phyloP scores from a whole-genome alignment of 1,139 yeast species.

The Debaryomyces sp. region DNA sequence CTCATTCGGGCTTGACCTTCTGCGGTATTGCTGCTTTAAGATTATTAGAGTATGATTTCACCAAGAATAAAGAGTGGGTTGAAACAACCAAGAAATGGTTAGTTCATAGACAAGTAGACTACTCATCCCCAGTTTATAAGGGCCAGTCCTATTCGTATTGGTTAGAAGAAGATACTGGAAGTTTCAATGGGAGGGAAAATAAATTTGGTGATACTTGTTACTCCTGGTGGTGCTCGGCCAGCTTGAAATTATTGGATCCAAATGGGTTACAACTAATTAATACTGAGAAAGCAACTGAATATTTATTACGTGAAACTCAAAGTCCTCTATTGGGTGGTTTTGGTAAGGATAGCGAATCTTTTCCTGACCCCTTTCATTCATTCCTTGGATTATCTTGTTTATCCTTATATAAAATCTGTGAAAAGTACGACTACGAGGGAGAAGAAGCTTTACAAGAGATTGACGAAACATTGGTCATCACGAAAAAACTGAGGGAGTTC shows the following conservation, averaged over 20 bases:
- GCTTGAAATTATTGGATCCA: constrained; percentile 47
- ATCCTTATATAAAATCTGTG: constrained; percentile 37
- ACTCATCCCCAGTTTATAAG: constrained; percentile 27
- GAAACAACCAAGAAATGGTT: constrained; percentile 56
- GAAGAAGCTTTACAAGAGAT: constrained; percentile 21
- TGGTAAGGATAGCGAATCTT: constrained; percentile 60
- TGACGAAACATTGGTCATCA: constrained; percentile 31
- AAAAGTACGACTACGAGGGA: constrained; percentile 14
- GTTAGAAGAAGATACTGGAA: constrained; percentile 60
- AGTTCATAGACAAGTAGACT: constrained; percentile 62
- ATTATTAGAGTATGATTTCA: constrained; percentile 37
- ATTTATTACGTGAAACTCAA: constrained; percentile 63
- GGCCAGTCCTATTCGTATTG: constrained; percentile 35
- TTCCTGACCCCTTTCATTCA: constrained; percentile 74
- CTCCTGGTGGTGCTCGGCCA: constrained; percentile 82
- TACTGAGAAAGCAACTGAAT: constrained; percentile 37
- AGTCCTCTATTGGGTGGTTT: constrained; percentile 77
- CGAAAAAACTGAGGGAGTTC: constrained; percentile 23
- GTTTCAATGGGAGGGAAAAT: constrained; percentile 86
- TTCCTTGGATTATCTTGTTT: constrained; percentile 63
- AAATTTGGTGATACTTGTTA: constrained; percentile 91
- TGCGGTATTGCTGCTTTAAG: constrained; percentile 75
- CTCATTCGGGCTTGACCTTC: constrained; percentile 87
- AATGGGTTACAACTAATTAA: constrained; percentile 37
- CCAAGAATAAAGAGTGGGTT: constrained; percentile 26